Evolutionary conservation across 345 rosid species (phyloP).

Genomic region (Microthlaspi erraticum): DNA sequence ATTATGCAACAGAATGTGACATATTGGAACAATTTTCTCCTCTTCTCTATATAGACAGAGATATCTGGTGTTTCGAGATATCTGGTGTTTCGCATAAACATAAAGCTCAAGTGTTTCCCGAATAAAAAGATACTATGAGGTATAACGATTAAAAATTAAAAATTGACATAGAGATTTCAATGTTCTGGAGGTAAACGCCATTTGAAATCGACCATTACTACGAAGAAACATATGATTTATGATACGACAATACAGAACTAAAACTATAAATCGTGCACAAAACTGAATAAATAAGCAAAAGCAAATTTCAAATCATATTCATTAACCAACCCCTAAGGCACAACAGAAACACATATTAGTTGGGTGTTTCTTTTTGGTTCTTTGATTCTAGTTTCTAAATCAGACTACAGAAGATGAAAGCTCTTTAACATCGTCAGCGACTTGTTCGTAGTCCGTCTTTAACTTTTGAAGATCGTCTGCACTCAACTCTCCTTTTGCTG

Average conservation of each 20-base stretch:
- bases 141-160: no score
- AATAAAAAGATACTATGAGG: no score
- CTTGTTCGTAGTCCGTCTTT: constrained; percentile 65
- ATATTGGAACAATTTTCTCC: no score
- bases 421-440: constrained; percentile 66
- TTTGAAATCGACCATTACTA: not conserved
- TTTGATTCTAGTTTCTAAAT: constrained; percentile 8
- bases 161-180: no score
- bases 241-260: not conserved
- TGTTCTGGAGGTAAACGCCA: not conserved
- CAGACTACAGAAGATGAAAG: constrained; percentile 59
- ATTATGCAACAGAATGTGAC: no score
- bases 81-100: no score
- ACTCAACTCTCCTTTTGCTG: constrained; percentile 74
- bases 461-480: constrained; percentile 72
- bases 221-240: not conserved
- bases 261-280: not conserved
- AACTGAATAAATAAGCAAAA: not conserved
- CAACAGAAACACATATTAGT: constrained; percentile 34
- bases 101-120: no score
- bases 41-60: no score
- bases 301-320: not conserved
- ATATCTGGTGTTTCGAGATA: no score
- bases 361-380: not conserved
- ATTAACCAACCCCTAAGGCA: not conserved